These are phyloP conservation scores for Posidonia australis DNA, from an alignment of 106 monocot species.

Conservation along the genomic window DNA sequence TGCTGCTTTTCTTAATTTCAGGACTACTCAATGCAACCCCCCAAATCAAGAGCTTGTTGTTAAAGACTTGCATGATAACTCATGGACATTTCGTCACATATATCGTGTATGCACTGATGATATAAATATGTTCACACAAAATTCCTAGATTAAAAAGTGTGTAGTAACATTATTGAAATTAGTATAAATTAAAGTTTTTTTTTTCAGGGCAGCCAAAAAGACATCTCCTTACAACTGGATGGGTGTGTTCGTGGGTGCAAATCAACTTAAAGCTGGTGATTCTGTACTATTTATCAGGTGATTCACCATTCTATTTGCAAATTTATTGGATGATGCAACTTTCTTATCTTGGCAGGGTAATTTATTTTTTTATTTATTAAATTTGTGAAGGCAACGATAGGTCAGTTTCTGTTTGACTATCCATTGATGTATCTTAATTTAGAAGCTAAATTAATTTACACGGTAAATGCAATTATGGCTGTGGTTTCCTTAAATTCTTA, in stretches of 20 bases:
- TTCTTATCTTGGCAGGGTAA: too few species aligned
- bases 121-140: too few species aligned
- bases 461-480: neutral
- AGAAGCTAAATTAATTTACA: too few species aligned
- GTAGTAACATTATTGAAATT: neutral
- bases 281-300: conserved; percentile 93
- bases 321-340: too few species aligned
- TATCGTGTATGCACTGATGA: conserved; percentile 44
- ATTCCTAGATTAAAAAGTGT: too few species aligned
- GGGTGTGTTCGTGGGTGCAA: conserved; percentile 91
- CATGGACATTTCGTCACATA: conserved; percentile 94
- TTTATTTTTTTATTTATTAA: too few species aligned
- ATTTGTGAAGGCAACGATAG: too few species aligned
- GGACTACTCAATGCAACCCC: conserved; percentile 92
- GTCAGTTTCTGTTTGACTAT: too few species aligned
- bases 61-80: conserved; percentile 70
- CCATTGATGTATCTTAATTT: neutral
- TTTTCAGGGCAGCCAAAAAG: conserved; percentile 87
- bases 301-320: neutral
- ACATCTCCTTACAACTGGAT: conserved; percentile 93
- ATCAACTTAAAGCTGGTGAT: conserved; percentile 87
- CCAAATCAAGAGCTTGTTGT: conserved; percentile 92
- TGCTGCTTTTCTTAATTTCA: conserved; percentile 8
- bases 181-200: conserved; percentile 1
- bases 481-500: too few species aligned